phyloP scores from a whole-genome alignment of 148 eudicot genomes.

The Rhododendron kiyosumense region DNA sequence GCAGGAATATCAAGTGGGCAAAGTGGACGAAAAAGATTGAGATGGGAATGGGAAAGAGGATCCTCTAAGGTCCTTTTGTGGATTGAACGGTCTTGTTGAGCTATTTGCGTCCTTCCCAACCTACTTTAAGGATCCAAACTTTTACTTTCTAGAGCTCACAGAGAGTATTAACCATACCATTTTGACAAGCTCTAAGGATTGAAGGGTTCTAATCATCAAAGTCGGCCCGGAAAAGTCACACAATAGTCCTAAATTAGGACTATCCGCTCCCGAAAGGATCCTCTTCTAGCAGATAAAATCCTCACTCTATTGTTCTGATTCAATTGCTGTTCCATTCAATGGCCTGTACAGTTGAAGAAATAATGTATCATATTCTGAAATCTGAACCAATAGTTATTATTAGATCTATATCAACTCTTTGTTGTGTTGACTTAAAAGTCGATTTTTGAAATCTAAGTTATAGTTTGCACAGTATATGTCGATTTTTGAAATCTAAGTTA shows the following conservation, averaged over 20 bases:
- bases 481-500: too few relatives aligned
- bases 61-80: too few relatives aligned
- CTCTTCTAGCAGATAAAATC: not conserved
- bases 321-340: not conserved
- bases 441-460: too few relatives aligned
- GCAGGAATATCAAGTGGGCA: conserved; percentile 28
- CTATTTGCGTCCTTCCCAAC: not conserved
- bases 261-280: not conserved
- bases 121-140: not conserved
- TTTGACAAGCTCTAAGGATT: not conserved
- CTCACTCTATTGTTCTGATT: not conserved
- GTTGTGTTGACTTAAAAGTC: too few relatives aligned
- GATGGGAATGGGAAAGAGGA: too few relatives aligned
- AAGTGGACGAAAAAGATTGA: not conserved
- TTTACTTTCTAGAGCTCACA: not conserved
- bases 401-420: too few relatives aligned
- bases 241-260: not conserved
- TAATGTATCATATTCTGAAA: not conserved
- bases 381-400: not conserved
- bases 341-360: not conserved
- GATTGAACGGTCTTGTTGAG: not conserved
- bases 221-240: not conserved
- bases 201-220: not conserved
- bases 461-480: too few relatives aligned
- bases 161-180: not conserved